Conservation (phyloP, 2,329 filamentous ascomycete species). For the Nothophaeocryptopus gaeumannii region DNA sequence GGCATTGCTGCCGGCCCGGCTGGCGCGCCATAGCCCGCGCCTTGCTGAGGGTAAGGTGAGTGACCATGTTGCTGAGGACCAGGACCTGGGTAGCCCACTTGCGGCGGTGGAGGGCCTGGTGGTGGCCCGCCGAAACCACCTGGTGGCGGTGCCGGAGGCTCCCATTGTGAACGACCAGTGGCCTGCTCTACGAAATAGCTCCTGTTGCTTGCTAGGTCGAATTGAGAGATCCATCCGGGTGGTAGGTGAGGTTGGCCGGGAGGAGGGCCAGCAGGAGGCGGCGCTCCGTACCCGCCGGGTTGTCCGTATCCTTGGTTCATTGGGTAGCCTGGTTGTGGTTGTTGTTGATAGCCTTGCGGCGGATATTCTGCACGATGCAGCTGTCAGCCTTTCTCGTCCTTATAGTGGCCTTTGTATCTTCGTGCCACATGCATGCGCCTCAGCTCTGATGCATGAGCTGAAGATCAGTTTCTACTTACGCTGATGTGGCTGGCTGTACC, state of each 20-base stretch:
- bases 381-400: slow-evolving; percentile 10
- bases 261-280: slow-evolving; percentile 19
- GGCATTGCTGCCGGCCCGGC: slow-evolving; percentile 58
- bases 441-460: background rate
- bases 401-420: slow-evolving; percentile 6
- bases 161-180: slow-evolving; percentile 15
- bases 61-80: slow-evolving; percentile 15
- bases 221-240: slow-evolving; percentile 17
- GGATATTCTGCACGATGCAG: slow-evolving; percentile 13
- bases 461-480: slow-evolving; percentile 14
- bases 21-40: slow-evolving; percentile 15
- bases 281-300: slow-evolving; percentile 12
- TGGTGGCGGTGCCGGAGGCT: slow-evolving; percentile 18
- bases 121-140: slow-evolving; percentile 23
- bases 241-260: slow-evolving; percentile 13
- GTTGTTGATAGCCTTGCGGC: slow-evolving; percentile 17
- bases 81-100: slow-evolving; percentile 17
- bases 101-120: slow-evolving; percentile 22
- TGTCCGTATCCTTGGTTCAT: slow-evolving; percentile 17
- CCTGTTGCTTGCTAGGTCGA: slow-evolving; percentile 13
- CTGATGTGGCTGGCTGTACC: slow-evolving; percentile 15
- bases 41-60: slow-evolving; percentile 16
- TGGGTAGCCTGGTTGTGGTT: slow-evolving; percentile 12
- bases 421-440: slow-evolving; percentile 9
- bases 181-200: slow-evolving; percentile 15